These are phyloP conservation scores for Syzygium syzygioides DNA, from an alignment of 441 rosid species.

Conservation along the genomic window DNA sequence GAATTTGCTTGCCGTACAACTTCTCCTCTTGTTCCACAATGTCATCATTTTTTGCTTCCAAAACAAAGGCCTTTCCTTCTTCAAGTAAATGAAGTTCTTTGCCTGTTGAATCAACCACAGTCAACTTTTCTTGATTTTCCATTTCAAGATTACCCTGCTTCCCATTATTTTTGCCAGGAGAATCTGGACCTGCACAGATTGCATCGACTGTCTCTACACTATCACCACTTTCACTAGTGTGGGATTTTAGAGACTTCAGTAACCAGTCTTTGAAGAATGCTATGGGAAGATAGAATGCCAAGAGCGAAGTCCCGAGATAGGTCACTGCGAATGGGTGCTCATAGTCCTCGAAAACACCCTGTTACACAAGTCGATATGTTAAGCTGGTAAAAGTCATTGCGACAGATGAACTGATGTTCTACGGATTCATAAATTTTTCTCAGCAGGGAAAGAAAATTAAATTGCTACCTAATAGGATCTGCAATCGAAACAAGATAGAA, in stretches of 20 bases:
- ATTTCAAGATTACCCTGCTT: conserved; percentile 1
- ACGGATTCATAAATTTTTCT: rapidly evolving
- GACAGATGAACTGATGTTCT: neutral
- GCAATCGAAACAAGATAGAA: neutral
- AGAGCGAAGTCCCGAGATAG: conserved; percentile 34
- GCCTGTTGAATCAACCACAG: neutral
- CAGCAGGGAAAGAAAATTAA: neutral
- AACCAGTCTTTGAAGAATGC: conserved; percentile 35
- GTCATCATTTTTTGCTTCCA: neutral
- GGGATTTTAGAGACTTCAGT: conserved; percentile 5
- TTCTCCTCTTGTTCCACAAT: neutral
- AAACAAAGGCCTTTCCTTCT: conserved; percentile 9
- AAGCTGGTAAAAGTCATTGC: neutral
- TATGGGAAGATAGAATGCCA: conserved; percentile 37
- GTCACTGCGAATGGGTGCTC: conserved; percentile 40
- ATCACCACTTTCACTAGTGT: neutral
- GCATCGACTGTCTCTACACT: neutral
- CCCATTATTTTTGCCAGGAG: conserved; percentile 1
- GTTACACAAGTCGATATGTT: neutral
- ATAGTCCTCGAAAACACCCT: conserved; percentile 32
- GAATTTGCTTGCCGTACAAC: neutral
- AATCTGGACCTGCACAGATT: neutral
- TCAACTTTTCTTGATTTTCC: conserved; percentile 1
- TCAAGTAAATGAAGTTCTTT: conserved; percentile 1
- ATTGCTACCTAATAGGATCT: neutral